Evolutionary conservation across 257 asterid genomes (phyloP).

Genomic region (Echites panduratus): DNA sequence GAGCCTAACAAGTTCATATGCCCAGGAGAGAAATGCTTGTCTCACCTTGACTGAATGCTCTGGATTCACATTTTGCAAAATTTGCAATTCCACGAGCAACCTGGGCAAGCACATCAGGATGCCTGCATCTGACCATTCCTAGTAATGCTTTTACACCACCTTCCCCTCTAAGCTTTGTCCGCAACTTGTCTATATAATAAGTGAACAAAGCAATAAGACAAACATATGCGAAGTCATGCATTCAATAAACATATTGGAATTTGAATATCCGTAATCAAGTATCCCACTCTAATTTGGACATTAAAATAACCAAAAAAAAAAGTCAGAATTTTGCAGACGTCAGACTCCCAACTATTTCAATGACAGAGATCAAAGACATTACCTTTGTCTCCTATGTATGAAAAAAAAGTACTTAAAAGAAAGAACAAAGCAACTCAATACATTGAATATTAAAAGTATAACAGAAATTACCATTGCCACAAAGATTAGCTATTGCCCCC

Average conservation of each 20-base stretch:
- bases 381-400: not conserved
- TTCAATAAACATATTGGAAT: not conserved
- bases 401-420: not conserved
- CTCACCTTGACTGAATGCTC: conserved; percentile 69
- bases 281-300: not conserved
- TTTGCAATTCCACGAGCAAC: conserved; percentile 90
- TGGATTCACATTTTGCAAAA: conserved; percentile 91
- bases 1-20: not conserved
- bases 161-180: conserved; percentile 51
- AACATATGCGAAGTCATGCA: not conserved
- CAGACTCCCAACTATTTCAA: not conserved
- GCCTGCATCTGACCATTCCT: conserved; percentile 74
- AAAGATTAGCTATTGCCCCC: conserved; percentile 85
- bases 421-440: conserved; percentile 1
- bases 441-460: not conserved
- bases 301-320: not conserved
- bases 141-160: conserved; percentile 73
- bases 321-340: not conserved
- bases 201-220: not conserved
- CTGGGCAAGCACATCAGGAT: conserved; percentile 90
- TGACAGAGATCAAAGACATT: not conserved
- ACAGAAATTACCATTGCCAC: conserved; percentile 64
- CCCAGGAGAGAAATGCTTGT: not conserved
- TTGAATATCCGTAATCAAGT: not conserved
- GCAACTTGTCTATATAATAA: conserved; percentile 54